Evolutionary conservation across 2,329 filamentous ascomycete genomes (phyloP).

Genomic region (Beauveria sp.): DNA sequence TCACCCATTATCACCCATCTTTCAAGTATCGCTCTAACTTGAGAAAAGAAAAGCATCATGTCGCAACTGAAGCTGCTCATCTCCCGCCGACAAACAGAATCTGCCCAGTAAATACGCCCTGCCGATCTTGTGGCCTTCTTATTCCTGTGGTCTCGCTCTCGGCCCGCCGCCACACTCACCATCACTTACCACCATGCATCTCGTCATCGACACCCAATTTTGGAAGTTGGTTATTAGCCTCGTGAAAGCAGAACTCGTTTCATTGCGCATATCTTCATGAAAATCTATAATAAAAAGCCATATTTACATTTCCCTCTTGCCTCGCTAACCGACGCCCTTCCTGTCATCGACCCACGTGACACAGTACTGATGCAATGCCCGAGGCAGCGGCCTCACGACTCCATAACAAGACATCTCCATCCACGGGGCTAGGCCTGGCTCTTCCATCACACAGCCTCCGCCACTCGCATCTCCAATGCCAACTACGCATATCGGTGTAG

Average conservation of each 20-base stretch:
- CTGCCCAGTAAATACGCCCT: too few species aligned
- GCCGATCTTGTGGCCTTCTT: too few species aligned
- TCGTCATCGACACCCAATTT: too few species aligned
- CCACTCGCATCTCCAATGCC: background rate
- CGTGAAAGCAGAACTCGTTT: background rate
- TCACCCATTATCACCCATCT: too few species aligned
- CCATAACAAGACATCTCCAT: background rate
- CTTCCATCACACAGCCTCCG: background rate
- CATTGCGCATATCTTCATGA: background rate
- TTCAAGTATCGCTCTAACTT: too few species aligned
- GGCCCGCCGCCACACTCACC: too few species aligned
- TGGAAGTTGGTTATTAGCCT: background rate
- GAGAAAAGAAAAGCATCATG: too few species aligned
- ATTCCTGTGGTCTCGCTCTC: too few species aligned
- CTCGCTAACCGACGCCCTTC: background rate
- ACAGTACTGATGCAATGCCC: background rate
- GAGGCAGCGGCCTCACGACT: background rate
- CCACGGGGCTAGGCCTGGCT: background rate
- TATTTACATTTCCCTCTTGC: too few species aligned
- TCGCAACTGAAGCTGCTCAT: too few species aligned
- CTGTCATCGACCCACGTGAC: background rate
- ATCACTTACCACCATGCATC: too few species aligned
- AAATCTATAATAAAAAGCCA: background rate
- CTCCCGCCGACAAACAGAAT: too few species aligned
- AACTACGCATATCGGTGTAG: slow-evolving; percentile 5